Evolutionary conservation across 768 basidiomycete species (phyloP), one percentile per base, ranked within the genome.

Genomic region (Paxillus involutus): DNA sequence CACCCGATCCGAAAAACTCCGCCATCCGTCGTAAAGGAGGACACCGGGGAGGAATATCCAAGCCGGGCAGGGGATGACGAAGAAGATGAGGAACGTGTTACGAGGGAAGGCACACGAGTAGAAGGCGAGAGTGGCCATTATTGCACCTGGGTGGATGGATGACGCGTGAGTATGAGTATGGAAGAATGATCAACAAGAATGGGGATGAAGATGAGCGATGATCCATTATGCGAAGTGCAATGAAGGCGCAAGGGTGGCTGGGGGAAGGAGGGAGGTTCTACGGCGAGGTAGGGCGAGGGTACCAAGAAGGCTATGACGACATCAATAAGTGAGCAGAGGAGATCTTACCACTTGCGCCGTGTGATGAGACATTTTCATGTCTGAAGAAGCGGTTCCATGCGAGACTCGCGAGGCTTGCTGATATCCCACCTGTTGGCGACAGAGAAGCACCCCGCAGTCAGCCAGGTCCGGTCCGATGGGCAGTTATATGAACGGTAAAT

Each of bases 21-120:
- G 69, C 61, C 68, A 71, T 29, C 62, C 68, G 33, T 73, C 71
- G 47, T 66, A 71, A n/a, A 70, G 49, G 3, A 71, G 70, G 43
- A 93, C 68, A 6, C 86, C 90, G 0, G 80, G 70, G 0, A 91
- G 86, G 45, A 80, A 80, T 3, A 79, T 75, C 88, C 89, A 94
- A 0, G 90, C 90, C 0, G 91, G 90, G 53, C 89, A 75, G 24
- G 91, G 91, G 24, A 92, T 72, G 60, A 92, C 81, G 33, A 83
- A 88, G 68, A 89, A 94, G 41, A 94, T 68, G 8, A 79, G 71
- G 66, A 94, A 88, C 1, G 75, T 84, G 61, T 82, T 74, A 14
- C 61, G 80, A 5, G 92, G 91, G 13, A 82, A 83, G 1, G 81
- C 71, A 66, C 85, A 88, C 6, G 89, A 89, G 47, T 89, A 83